Percentiles rank a stretch among this genome's conserved stretches.
Conservation (phyloP, 2,329 filamentous ascomycete species). For the Ceratocystis ficicola region DNA sequence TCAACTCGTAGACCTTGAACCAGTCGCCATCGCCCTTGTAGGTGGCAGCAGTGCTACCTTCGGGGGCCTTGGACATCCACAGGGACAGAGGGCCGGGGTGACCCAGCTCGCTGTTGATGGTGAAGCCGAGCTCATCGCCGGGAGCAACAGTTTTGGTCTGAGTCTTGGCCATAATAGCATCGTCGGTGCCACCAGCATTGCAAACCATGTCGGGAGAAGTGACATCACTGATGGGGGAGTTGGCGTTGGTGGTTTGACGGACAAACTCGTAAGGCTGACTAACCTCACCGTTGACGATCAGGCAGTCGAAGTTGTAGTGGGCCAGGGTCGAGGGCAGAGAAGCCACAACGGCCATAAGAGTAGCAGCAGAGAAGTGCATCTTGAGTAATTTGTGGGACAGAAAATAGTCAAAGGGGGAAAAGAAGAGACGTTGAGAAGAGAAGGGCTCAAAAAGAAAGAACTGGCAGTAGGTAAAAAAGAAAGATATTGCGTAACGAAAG, state of each 20-base stretch:
- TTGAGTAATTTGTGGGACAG: constrained; percentile 16
- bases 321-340: constrained; percentile 27
- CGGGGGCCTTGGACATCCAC: constrained; percentile 31
- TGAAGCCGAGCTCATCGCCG: constrained; percentile 32
- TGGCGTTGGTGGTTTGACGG: constrained; percentile 38
- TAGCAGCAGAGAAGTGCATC: constrained; percentile 27
- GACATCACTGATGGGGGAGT: constrained; percentile 33
- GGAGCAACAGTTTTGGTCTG: constrained; percentile 31
- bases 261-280: constrained; percentile 39
- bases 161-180: constrained; percentile 20
- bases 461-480: neutral
- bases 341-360: constrained; percentile 26
- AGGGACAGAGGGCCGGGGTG: constrained; percentile 32
- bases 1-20: constrained; percentile 31
- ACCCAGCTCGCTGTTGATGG: constrained; percentile 30
- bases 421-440: no score
- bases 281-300: constrained; percentile 36
- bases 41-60: constrained; percentile 28
- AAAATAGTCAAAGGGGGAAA: neutral
- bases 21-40: constrained; percentile 30
- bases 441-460: neutral
- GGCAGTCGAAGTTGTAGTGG: constrained; percentile 37
- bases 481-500: neutral
- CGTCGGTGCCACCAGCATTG: constrained; percentile 21
- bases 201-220: constrained; percentile 31